Base-by-base conservation (phyloP, 805 yeast species). In the Yamadazyma philogaea region DNA sequence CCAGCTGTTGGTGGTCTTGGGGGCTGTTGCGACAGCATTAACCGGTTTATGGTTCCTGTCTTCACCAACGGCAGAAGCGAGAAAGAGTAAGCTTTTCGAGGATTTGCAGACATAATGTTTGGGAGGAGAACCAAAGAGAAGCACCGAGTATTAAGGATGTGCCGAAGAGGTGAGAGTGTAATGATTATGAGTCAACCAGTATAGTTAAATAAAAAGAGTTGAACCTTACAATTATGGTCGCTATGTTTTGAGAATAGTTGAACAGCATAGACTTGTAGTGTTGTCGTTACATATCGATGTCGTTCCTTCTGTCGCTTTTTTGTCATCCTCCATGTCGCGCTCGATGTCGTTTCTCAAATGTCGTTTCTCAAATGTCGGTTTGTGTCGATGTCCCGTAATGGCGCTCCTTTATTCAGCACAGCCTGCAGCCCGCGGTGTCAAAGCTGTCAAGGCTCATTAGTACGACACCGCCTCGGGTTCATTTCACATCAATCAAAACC, bases 41-140 rank as follows among this genome's bases (percentile, higher is more conserved):
- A 34, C 30, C 4, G 16, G 21, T 15, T 34, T 34, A 19, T 34
- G 37, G 37, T 34, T 34, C 15, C 37, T 19, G 5, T 34, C 37
- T 11, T 14, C 37, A 7, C 37, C 37, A 2, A 15, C n/a, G 18
- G 27, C 30, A 15, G 37, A 19, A 18, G 12, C 12, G 8, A 20
- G 30, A 22, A 21, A 11, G 12, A 24, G 21, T 12, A 34, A 24
- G 17, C 30, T 34, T 22, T 34, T 34, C 14, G 37, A 34, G 8
- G 28, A 24, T 5, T 11, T 24, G 10, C 4, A 24, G 10, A 24
- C 28, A 24, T 24, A 7, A n/a, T n/a, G n/a, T n/a, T n/a, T n/a
- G n/a, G n/a, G n/a, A n/a, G n/a, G n/a, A n/a, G n/a, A n/a, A n/a
- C n/a, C n/a, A n/a, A n/a, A n/a, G n/a, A n/a, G n/a, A 24, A 7